Conservation (phyloP, 179 eudicot species). For the Silene noctiflora region DNA sequence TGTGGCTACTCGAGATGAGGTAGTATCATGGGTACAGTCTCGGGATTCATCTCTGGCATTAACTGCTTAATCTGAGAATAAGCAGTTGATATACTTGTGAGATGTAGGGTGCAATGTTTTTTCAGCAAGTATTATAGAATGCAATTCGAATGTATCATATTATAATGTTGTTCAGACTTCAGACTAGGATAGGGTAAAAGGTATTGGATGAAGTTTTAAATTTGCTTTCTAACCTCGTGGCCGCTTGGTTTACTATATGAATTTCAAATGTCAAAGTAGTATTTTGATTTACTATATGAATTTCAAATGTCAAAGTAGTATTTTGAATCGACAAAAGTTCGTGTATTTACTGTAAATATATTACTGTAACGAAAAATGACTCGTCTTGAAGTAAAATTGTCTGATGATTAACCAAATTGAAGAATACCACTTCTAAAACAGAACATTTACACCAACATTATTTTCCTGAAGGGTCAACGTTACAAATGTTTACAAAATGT, state of each 20-base stretch:
- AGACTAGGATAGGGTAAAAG: neutral
- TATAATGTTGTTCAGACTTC: constrained; percentile 14
- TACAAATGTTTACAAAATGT: neutral
- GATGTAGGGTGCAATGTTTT: constrained; percentile 19
- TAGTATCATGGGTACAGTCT: constrained; percentile 70
- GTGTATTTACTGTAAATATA: no score
- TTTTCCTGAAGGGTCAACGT: neutral
- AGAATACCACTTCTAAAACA: neutral
- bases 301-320: no score
- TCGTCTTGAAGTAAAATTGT: no score
- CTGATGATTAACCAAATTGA: neutral
- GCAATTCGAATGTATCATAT: constrained; percentile 14
- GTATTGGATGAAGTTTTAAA: no score
- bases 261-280: neutral
- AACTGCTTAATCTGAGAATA: constrained; percentile 21
- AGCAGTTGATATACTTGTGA: constrained; percentile 17
- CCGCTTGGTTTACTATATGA: neutral
- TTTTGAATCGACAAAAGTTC: no score
- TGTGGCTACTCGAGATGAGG: constrained; percentile 64
- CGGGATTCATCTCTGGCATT: constrained; percentile 33
- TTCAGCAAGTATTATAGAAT: constrained; percentile 13
- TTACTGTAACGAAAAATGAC: neutral
- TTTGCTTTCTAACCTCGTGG: no score
- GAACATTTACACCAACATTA: neutral
- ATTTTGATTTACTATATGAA: no score